A percentile compares a stretch with the other conserved stretches of the same genome.
phyloP scores from a whole-genome alignment of 164 flowering plant species.

The Tetracentron sinense region DNA sequence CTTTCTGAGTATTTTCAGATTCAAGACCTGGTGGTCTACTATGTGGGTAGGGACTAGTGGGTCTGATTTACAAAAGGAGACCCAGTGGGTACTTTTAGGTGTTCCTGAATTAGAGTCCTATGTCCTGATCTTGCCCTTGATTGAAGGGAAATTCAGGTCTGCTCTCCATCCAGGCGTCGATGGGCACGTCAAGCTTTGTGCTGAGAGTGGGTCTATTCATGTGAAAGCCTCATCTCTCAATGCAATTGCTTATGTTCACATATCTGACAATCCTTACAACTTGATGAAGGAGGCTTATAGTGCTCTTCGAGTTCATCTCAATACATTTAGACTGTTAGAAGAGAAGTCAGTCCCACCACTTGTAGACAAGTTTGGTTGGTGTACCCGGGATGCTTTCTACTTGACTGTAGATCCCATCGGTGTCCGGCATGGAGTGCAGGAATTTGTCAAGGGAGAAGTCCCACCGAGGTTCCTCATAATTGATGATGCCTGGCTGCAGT shows the following conservation, averaged over 20 bases:
- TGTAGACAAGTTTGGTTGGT: constrained; percentile 79
- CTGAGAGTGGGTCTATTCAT: constrained; percentile 65
- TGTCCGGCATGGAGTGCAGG: constrained; percentile 63
- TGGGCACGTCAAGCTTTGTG: constrained; percentile 54
- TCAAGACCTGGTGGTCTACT: constrained; percentile 94
- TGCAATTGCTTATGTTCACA: constrained; percentile 69
- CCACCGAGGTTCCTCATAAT: constrained; percentile 70
- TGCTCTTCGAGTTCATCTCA: constrained; percentile 63
- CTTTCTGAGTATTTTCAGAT: constrained; percentile 67
- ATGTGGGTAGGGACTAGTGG: constrained; percentile 77
- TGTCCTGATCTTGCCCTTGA: constrained; percentile 54
- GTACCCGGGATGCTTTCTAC: constrained; percentile 93
- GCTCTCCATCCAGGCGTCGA: constrained; percentile 62
- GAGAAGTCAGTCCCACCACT: constrained; percentile 62
- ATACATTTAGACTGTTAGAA: constrained; percentile 67
- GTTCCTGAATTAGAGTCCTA: constrained; percentile 66
- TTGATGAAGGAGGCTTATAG: constrained; percentile 71
- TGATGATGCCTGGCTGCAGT: constrained; percentile 94
- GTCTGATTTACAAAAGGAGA: constrained; percentile 72
- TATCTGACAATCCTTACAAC: constrained; percentile 61
- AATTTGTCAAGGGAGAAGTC: constrained; percentile 52
- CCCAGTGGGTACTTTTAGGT: constrained; percentile 72
- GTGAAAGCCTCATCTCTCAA: constrained; percentile 44
- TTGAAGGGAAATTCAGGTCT: constrained; percentile 63
- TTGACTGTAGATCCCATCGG: constrained; percentile 69